A percentile compares a stretch with the other conserved stretches of the same genome.
These are phyloP conservation scores for Halteria grandinella DNA, from an alignment of 73 alveolate genomes.

Conservation along the genomic window DNA sequence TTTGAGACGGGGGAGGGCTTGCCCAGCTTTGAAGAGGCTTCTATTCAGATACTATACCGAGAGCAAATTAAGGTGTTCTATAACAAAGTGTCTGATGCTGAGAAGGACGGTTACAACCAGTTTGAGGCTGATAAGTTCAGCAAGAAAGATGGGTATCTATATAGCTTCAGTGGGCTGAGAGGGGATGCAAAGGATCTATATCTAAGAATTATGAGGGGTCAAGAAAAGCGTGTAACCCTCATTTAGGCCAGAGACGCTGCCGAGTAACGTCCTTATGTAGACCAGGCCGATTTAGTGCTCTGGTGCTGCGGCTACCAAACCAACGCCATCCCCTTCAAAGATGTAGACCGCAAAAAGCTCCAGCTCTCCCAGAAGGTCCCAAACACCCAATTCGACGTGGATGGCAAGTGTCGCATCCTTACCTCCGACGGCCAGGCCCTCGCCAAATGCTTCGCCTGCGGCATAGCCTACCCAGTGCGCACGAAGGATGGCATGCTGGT, in stretches of 20 bases:
- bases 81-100: slow-evolving; percentile 50
- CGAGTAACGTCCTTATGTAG: slow-evolving; percentile 35
- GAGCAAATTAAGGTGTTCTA: slow-evolving; percentile 67
- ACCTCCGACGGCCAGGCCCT: slow-evolving; percentile 52
- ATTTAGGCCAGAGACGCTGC: slow-evolving; percentile 51
- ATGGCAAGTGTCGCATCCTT: slow-evolving; percentile 48
- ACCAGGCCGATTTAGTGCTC: slow-evolving; percentile 64
- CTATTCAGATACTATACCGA: slow-evolving; percentile 59
- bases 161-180: slow-evolving; percentile 70
- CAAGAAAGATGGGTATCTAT: slow-evolving; percentile 62
- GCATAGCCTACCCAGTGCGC: slow-evolving; percentile 68
- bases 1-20: slow-evolving; percentile 12
- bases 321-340: slow-evolving; percentile 38
- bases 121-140: slow-evolving; percentile 23
- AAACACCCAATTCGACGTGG: slow-evolving; percentile 61
- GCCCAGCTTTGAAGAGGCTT: slow-evolving; percentile 55
- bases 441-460: slow-evolving; percentile 61
- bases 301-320: slow-evolving; percentile 70
- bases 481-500: slow-evolving; percentile 66
- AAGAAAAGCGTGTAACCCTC: slow-evolving; percentile 62
- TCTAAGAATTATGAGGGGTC: slow-evolving; percentile 31
- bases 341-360: slow-evolving; percentile 38
- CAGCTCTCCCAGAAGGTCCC: slow-evolving; percentile 17
- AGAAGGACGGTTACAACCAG: slow-evolving; percentile 60
- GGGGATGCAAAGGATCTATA: slow-evolving; percentile 77